Base-by-base conservation (phyloP, 2,329 filamentous ascomycete genomes). In the Cercospora brassicicola region DNA sequence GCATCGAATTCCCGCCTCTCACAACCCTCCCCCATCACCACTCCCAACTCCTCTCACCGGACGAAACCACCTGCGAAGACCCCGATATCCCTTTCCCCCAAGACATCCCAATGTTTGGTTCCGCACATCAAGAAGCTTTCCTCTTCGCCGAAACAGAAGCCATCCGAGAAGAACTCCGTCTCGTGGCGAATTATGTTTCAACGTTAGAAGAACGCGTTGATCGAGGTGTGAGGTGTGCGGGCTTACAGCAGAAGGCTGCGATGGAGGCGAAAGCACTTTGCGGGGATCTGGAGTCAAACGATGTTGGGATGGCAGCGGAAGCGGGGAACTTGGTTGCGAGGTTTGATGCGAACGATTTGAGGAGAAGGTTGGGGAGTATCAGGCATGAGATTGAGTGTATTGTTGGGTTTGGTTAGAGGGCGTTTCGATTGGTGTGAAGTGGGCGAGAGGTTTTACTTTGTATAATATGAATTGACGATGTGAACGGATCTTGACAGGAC, bases 121-220 rank as follows among this genome's bases (percentile, higher is more conserved):
- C 65, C 36, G 2, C 28, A 4, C 15, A 56, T 18, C 65, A 62
- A 45, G 62, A 68, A 30, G 20, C 33, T n/a, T 63, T 62, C 59
- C 66, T 65, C 36, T 68, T 65, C 33, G 59, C 64, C n/a, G 59
- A 65, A 39, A 65, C 66, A 2, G 66, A 68, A 65, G 62, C 66
- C 2, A 65, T 68, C 23, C 59, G 64, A 28, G 66, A 68, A 59
- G 66, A 68, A 23, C 62, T 68, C 33, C 59, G 60, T 45, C 63
- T 68, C 57, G 62, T 64, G 0, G 66, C 62, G 7, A 68, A 68
- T 30, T 68, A 62, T 23, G 64, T 68, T 23, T 48, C 56, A 15
- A 68, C 66, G 1, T 45, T 68, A 28, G 66, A 68, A 42, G 66
- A 68, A 20, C 33, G 66, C 4, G 64, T 68, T 18, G 42, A 60